A percentile compares a stretch with the other conserved stretches of the same genome.
Evolutionary conservation across 164 flowering plant genomes (phyloP).

Genomic region (Aristolochia californica): DNA sequence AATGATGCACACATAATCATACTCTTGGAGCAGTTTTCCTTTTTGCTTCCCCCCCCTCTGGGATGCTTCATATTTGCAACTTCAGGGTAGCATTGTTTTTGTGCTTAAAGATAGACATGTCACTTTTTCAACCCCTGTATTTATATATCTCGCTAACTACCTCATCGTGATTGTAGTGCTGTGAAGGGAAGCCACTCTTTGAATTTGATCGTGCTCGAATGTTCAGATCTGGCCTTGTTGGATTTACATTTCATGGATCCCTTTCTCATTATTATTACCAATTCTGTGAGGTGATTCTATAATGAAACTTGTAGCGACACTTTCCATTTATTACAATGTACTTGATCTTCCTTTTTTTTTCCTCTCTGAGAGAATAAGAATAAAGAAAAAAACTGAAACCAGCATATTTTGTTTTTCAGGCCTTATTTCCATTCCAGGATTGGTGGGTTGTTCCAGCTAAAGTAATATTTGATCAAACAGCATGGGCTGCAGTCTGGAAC

Average conservation of each 20-base stretch:
- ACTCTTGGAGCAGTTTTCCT: neutral
- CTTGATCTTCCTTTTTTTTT: no score
- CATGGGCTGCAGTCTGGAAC: constrained; percentile 88
- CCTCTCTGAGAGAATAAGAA: no score
- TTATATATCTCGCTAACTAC: neutral
- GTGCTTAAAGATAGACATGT: neutral
- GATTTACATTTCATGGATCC: constrained; percentile 77
- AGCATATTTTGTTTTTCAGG: constrained; percentile 25
- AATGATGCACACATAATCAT: neutral
- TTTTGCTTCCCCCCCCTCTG: no score
- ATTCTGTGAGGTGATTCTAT: constrained; percentile 49
- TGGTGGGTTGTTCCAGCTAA: constrained; percentile 99
- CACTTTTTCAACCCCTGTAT: neutral
- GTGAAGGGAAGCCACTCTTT: constrained; percentile 72
- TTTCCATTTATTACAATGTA: no score
- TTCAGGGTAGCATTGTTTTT: no score
- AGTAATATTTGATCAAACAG: constrained; percentile 85
- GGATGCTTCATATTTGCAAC: no score
- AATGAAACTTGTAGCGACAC: neutral
- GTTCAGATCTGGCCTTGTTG: constrained; percentile 81
- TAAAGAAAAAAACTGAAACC: no score
- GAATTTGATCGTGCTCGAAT: constrained; percentile 64
- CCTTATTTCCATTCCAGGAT: constrained; percentile 70
- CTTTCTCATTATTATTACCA: constrained; percentile 82
- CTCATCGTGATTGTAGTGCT: constrained; percentile 33